Evolutionary conservation across 768 basidiomycete species (phyloP), one percentile per base, ranked within the genome.

Genomic region (Xerocomus brunneocitrinus): DNA sequence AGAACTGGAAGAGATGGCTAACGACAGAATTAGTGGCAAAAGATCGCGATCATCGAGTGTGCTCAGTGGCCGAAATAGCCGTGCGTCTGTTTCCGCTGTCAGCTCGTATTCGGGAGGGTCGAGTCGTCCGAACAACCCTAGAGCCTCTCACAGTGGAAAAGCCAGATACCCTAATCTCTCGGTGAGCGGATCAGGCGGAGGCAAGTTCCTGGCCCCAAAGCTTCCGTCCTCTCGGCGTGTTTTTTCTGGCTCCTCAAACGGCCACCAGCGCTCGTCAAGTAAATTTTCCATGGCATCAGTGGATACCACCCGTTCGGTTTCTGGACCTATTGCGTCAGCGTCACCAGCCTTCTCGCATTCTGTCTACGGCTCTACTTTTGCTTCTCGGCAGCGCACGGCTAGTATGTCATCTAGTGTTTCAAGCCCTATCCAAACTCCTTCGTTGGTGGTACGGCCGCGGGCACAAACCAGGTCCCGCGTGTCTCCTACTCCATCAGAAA

Each of bases 1-100:
- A 22, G 91, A 95, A 70, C 71, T 94, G 39, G 79, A 84, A 58
- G 88, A 90, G 19, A 93, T 94, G 91, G 83, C 77, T 35, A 76
- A 75, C 42, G 91, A 93, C 55, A 78, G 79, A 36, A 69, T 89
- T 13, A 70, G 66, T 32, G 83, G 81, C 12, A 79, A 71, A 57
- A 83, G 77, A 58, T 87, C 88, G 43, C 76, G 88, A 28, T 80
- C 89, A 8, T 67, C 72, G 9, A 91, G 90, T 64, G 76, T 76
- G 13, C 68, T 81, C 58, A 87, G 85, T 42, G 80, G 81, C 36
- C 74, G 82, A 48, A 79, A 74, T 54, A 87, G 81, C 62, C 76
- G 77, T 52, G 70, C 74, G 8, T 84, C 85, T 31, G 70, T 75
- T 28, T 84, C 85, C 22, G 61, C 60, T 27, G 50, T 57, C 32